Conservation (phyloP, 768 basidiomycete genomes). For the Mrakia blollopis region DNA sequence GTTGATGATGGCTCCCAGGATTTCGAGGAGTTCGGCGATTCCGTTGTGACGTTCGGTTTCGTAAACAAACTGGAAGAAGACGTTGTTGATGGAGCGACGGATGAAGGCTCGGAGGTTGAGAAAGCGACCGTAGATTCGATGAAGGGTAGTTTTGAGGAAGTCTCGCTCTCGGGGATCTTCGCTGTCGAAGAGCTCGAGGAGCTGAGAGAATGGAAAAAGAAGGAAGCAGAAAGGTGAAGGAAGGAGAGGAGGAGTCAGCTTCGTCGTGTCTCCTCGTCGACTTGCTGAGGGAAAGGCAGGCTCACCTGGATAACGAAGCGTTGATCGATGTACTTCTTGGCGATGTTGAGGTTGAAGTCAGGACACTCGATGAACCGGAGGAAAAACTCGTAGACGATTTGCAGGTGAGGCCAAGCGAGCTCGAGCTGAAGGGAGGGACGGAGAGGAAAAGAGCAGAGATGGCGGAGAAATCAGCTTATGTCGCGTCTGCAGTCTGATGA, state of each 20-base stretch:
- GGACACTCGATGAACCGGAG: constrained; percentile 94
- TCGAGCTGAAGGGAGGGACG: constrained; percentile 47
- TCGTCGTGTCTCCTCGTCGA: background rate
- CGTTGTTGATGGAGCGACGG: constrained; percentile 97
- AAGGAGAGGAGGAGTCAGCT: background rate
- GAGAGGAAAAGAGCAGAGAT: no score
- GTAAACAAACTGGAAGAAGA: constrained; percentile 98
- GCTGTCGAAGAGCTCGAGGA: constrained; percentile 95
- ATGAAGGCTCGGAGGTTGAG: constrained; percentile 97
- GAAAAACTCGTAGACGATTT: constrained; percentile 99
- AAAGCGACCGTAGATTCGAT: constrained; percentile 99
- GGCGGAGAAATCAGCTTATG: no score
- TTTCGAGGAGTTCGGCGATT: constrained; percentile 95
- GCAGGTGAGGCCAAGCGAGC: constrained; percentile 97
- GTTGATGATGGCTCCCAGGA: constrained; percentile 98
- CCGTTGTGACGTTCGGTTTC: constrained; percentile 99
- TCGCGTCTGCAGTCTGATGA: no score
- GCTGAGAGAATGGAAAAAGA: constrained; percentile 44
- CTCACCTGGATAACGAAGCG: constrained; percentile 72
- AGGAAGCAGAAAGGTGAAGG: no score
- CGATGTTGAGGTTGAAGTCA: constrained; percentile 96
- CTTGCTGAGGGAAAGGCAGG: no score
- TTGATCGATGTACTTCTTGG: constrained; percentile 96
- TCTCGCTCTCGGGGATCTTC: constrained; percentile 99
- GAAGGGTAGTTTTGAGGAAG: constrained; percentile 97